Evolutionary conservation across 352 stramenopile species (phyloP), one percentile per base, ranked within the genome.

Genomic region (Globisporangium middletonii): DNA sequence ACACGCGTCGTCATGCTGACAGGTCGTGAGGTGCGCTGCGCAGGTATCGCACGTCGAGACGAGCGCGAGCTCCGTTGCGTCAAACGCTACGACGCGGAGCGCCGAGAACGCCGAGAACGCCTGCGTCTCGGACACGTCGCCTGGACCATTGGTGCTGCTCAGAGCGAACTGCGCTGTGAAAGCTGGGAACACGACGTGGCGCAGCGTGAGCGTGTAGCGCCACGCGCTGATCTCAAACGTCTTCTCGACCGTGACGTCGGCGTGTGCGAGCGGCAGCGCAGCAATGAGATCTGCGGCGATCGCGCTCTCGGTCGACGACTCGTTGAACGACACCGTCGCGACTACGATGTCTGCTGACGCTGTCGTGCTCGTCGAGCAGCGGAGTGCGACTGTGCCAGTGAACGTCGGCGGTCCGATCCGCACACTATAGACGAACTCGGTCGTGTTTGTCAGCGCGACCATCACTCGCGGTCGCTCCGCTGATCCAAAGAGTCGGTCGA

Each of bases 171-270:
- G 37, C 5, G 54, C 33, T 1, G 9, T 19, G 15, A 69, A 30
- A 11, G 56, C 48, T 4, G 54, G 50, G 9, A 67, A 57, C 33
- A 68, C 28, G 11, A 72, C 28, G 28, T 62, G 53, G 19, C 27
- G 41, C 16, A 64, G 37, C 30, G 33, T 28, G 12, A 67, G 18
- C 4, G 19, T 45, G 13, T 63, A 13, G 13, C 8, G 15, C 60
- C 60, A 67, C 13, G 15, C 33, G 19, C n/a, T 4, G 4, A 6
- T 42, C 12, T 28, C 16, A n/a, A 63, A 55, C 18, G 50, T 44
- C 18, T 55, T 63, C 16, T 28, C 18, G 7, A 55, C 37, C 12
- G n/a, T 28, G 37, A 62, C 55, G 19, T 0, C n/a, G n/a, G 35
- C 9, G 2, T 8, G 12, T 16, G 26, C 38, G 28, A 54, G 13